Base-by-base conservation (phyloP, 192 early-diverging fungal genomes). In the Coemansia reversa region DNA sequence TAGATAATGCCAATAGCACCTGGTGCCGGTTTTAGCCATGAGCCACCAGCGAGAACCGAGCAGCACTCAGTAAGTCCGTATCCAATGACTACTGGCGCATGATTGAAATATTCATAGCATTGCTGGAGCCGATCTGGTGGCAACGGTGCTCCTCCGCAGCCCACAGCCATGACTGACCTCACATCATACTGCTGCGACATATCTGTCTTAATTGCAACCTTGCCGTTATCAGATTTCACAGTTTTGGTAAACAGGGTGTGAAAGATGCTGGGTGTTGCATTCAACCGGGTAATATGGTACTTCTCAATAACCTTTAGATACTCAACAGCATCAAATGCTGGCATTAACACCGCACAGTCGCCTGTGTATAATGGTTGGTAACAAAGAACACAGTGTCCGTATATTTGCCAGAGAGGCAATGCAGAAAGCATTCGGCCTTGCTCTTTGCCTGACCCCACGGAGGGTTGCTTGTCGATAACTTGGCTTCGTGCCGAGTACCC, bases 41-140 rank as follows among this genome's bases (percentile, higher is more conserved):
- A 61, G 8, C 45, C 42, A 4, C 74, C 64, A 12, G 67, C 66
- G 28, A 71, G 63, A 2, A 74, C 55, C 2, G 68, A 63, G 5
- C 51, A 16, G 1, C 75, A 27, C 55, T 82, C 80, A 1, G 71
- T 68, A 35, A 63, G 45, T 2, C 80, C 80, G 62, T 78, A 82
- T 16, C 69, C 71, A 0, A 30, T n/a, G 0, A 56, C 14, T 2
- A 82, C 39, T 14, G 60, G 28, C 0, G 62, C 62, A 0, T 55
- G 33, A 33, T 53, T 62, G 61, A 82, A 71, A 33, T 67, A 66
- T 30, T 60, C 56, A 24, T 52, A 52, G 18, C 56, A 72, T 56
- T 48, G 48, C 28, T 48, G 27, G 18, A 30, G 48, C 52, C 29
- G 59, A 24, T n/a, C 7, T 0, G 64, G 62, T 11, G 71, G 66